Evolutionary conservation across 2,329 filamentous ascomycete species (phyloP).

Genomic region (Dactylellina haptotyla): DNA sequence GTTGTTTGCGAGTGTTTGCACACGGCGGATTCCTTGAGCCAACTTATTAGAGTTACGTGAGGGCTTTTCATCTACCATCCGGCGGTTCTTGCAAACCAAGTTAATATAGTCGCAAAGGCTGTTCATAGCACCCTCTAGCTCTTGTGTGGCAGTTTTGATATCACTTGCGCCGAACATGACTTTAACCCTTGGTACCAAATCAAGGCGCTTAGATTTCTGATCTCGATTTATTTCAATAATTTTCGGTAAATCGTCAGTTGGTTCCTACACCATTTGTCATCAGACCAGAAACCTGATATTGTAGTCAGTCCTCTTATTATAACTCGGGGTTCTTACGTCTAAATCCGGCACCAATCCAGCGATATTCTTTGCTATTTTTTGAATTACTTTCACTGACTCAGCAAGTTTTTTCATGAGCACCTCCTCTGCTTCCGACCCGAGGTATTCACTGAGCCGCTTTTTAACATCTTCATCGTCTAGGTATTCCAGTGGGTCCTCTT

Average conservation of each 20-base stretch:
- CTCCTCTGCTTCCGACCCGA: conserved; percentile 21
- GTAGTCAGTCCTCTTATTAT: not conserved
- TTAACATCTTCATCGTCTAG: conserved; percentile 29
- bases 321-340: conserved; percentile 11
- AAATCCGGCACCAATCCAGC: conserved; percentile 29
- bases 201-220: conserved; percentile 29
- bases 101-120: conserved; percentile 18
- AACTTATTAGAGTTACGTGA: conserved; percentile 41
- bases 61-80: conserved; percentile 14
- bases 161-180: conserved; percentile 25
- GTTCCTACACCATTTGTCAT: not conserved
- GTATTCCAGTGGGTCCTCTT: conserved; percentile 30
- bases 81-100: conserved; percentile 32
- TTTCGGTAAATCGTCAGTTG: conserved; percentile 28
- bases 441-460: conserved; percentile 30
- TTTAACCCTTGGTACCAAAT: conserved; percentile 32
- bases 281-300: not conserved
- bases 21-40: conserved; percentile 19
- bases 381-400: conserved; percentile 10
- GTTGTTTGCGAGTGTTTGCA: conserved; percentile 35
- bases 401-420: conserved; percentile 3
- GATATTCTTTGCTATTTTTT: conserved; percentile 36
- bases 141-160: conserved; percentile 27
- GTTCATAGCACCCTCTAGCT: conserved; percentile 20
- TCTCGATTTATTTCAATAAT: conserved; percentile 31